Evolutionary conservation across 805 yeast species (phyloP).

Genomic region (Kuraishia floccosa): DNA sequence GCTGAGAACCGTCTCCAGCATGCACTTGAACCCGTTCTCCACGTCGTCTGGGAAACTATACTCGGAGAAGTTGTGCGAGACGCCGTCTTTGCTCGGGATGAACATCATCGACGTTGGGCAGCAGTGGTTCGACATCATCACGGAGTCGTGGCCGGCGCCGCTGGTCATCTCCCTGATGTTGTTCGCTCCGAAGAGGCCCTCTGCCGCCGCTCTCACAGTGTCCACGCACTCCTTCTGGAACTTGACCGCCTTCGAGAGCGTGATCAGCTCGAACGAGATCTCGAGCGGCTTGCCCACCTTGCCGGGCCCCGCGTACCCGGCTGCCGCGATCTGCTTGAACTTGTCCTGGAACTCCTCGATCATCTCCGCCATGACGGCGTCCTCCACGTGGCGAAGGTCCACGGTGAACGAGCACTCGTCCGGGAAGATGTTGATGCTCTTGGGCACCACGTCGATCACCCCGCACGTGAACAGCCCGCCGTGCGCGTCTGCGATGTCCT

Average conservation of each 20-base stretch:
- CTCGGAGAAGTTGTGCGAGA: conserved; percentile 57
- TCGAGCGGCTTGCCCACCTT: conserved; percentile 17
- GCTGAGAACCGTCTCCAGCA: conserved; percentile 36
- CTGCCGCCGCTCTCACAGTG: conserved; percentile 42
- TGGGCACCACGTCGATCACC: conserved; percentile 42
- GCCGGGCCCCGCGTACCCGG: conserved; percentile 14
- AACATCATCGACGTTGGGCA: conserved; percentile 69
- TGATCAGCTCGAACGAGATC: conserved; percentile 29
- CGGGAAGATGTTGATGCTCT: conserved; percentile 58
- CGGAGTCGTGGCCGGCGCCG: conserved; percentile 72
- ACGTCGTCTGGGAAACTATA: conserved; percentile 54
- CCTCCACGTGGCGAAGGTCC: conserved; percentile 46
- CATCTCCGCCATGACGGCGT: conserved; percentile 25
- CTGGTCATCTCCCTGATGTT: conserved; percentile 36
- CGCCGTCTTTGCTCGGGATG: conserved; percentile 57
- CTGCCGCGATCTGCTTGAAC: conserved; percentile 22
- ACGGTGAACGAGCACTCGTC: conserved; percentile 44
- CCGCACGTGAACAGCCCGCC: conserved; percentile 52
- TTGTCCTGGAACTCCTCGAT: conserved; percentile 18
- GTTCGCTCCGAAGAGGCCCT: conserved; percentile 32
- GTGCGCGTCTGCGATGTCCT: conserved; percentile 39
- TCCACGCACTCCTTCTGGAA: conserved; percentile 40
- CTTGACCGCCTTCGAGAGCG: conserved; percentile 39
- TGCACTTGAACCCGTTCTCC: conserved; percentile 44
- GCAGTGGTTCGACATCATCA: conserved; percentile 40